Conservation (phyloP, 768 basidiomycete species). For the Dioszegia hungarica region DNA sequence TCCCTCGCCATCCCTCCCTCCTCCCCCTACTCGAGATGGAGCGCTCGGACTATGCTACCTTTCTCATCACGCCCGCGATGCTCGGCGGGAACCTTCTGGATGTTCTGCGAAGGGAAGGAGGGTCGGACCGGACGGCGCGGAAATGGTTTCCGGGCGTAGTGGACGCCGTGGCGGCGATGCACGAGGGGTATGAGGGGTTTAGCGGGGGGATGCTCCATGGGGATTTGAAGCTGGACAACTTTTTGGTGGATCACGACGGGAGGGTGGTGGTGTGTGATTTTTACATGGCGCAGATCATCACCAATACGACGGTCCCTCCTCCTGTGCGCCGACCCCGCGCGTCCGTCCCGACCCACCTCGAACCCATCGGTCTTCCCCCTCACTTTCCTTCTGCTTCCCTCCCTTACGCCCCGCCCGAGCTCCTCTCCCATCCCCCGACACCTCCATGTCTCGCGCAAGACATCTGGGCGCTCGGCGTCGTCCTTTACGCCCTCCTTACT, state of each 20-base stretch:
- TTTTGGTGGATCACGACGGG: conserved; percentile 75
- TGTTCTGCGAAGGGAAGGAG: conserved; percentile 41
- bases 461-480: conserved; percentile 90
- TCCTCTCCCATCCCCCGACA: conserved; percentile 58
- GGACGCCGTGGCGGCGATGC: conserved; percentile 44
- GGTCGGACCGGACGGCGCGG: conserved; percentile 45
- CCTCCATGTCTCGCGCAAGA: conserved; percentile 67
- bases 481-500: conserved; percentile 77
- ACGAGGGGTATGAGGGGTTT: conserved; percentile 42
- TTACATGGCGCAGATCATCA: conserved; percentile 41
- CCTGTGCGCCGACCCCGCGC: not conserved
- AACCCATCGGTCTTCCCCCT: conserved; percentile 6
- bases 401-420: conserved; percentile 85
- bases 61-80: conserved; percentile 46
- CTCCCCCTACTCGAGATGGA: conserved; percentile 45
- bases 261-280: conserved; percentile 45
- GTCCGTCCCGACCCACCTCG: conserved; percentile 11
- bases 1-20: conserved; percentile 39
- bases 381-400: conserved; percentile 74
- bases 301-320: not conserved
- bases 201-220: conserved; percentile 75
- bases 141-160: conserved; percentile 48
- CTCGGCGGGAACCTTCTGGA: conserved; percentile 47
- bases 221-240: conserved; percentile 95
- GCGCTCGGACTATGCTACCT: conserved; percentile 39